Evolutionary conservation across 2,329 filamentous ascomycete genomes (phyloP), one percentile per base, ranked within the genome.

Genomic region (Hortaea werneckii): DNA sequence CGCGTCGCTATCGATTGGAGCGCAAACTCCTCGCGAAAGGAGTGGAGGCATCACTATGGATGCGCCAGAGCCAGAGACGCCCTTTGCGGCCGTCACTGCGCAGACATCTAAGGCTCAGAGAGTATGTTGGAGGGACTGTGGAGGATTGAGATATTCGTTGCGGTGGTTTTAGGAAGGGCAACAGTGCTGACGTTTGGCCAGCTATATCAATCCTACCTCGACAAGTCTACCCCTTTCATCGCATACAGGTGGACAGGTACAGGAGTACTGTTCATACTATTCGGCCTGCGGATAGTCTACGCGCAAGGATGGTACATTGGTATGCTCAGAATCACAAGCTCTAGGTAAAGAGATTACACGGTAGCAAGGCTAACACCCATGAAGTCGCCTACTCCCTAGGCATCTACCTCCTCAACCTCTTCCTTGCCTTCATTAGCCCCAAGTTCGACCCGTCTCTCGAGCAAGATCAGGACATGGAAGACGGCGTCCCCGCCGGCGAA

Each of bases 291-390:
- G 64, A 94, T 98, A 67, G 75, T 98, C 54, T 53, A 95, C 42
- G 87, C 88, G 49, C 88, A 96, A 72, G 92, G 92, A 69, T 98
- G 92, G 92, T 98, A 98, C 67, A 96, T 98, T 56, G 88, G 88
- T 95, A 76, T 53, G 73, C 44, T 40, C 12, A 13, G 10, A 39
- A 20, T 20, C 20, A 20, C 20, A 20, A 20, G 20, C 20, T 20
- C 4, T 20, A 20, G 20, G 20, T 4, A 20, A 20, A 20, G 20
- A 20, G 20, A 20, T 20, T 2, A 39, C 2, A 20, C 11, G 26
- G 42, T 6, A 41, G 13, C 39, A 20, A 10, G 20, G 12, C 8
- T 26, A 12, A 9, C n/a, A 26, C 30, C 9, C 9, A 10, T 37
- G 38, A 57, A 94, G 92, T 98, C 60, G 90, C 89, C 57, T 98